phyloP scores from a whole-genome alignment of 345 rosid species.

The Brassica cretica region DNA sequence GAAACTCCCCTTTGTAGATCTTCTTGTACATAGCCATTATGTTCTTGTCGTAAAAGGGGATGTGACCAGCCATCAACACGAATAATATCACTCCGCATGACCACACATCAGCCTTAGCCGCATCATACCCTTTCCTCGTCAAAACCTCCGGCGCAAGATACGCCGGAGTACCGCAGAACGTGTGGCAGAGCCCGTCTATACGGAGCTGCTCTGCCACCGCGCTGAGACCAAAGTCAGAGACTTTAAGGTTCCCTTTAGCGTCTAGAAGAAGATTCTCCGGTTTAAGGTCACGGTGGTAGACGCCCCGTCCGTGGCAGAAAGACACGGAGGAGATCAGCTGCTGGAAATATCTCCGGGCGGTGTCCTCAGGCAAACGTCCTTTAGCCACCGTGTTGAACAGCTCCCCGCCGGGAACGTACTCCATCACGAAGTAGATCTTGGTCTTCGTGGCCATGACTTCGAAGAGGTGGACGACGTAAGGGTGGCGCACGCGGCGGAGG shows the following conservation, averaged over 20 bases:
- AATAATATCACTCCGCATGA: constrained; percentile 87
- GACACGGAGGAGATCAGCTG: constrained; percentile 73
- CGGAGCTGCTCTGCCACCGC: constrained; percentile 74
- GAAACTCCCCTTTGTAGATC: constrained; percentile 70
- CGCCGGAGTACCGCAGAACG: constrained; percentile 85
- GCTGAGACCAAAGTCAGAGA: constrained; percentile 87
- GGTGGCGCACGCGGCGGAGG: constrained; percentile 88
- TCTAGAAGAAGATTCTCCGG: constrained; percentile 85
- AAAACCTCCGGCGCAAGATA: constrained; percentile 86
- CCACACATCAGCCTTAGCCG: constrained; percentile 85
- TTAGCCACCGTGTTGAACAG: constrained; percentile 67
- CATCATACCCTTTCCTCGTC: constrained; percentile 73
- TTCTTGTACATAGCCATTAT: constrained; percentile 75
- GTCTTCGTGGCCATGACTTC: constrained; percentile 91
- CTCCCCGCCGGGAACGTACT: constrained; percentile 77
- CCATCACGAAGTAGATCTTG: constrained; percentile 89
- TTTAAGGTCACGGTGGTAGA: constrained; percentile 83
- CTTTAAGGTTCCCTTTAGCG: constrained; percentile 67
- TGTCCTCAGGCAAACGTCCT: constrained; percentile 64
- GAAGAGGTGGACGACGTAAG: constrained; percentile 69
- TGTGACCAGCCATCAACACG: constrained; percentile 70
- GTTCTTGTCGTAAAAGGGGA: constrained; percentile 85
- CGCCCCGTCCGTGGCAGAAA: constrained; percentile 81
- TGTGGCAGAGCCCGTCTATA: constrained; percentile 74
- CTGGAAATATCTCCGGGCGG: constrained; percentile 70